phyloP scores from a whole-genome alignment of 75 land plant genomes.

The Sequoiadendron giganteum region DNA sequence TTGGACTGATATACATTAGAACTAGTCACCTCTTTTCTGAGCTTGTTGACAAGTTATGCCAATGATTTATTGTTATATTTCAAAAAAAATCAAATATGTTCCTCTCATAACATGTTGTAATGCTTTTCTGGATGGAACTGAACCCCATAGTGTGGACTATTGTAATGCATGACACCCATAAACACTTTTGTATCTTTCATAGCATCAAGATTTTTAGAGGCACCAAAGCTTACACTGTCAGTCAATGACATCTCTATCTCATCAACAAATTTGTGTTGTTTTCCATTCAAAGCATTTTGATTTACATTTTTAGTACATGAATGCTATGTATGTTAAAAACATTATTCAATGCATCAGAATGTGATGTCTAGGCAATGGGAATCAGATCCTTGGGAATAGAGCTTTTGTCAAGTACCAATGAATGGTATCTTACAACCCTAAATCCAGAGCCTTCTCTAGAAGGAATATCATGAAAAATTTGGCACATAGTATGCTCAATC shows the following conservation, averaged over 20 bases:
- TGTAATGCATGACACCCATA: conserved; percentile 85
- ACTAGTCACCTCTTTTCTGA: conserved; percentile 23
- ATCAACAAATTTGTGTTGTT: not conserved
- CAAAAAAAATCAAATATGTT: conserved; percentile 81
- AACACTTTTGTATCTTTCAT: conserved; percentile 30
- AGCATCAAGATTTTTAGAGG: conserved; percentile 1
- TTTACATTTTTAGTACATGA: conserved; percentile 1
- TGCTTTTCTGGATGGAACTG: conserved; percentile 74
- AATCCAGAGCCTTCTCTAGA: conserved; percentile 90
- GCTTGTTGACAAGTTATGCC: conserved; percentile 17
- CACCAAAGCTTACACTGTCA: not conserved
- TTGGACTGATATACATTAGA: too few relatives aligned
- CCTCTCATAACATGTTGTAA: conserved; percentile 80
- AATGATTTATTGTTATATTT: conserved; percentile 66
- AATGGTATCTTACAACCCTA: conserved; percentile 97
- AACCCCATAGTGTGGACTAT: conserved; percentile 92
- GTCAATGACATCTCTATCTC: not conserved
- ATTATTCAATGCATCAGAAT: conserved; percentile 17
- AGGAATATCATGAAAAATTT: conserved; percentile 76
- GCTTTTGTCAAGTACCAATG: conserved; percentile 70
- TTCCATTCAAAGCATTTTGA: not conserved
- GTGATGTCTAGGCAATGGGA: conserved; percentile 92
- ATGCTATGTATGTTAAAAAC: conserved; percentile 9
- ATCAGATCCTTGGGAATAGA: conserved; percentile 76
- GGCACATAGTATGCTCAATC: conserved; percentile 75